Evolutionary conservation across 2,329 filamentous ascomycete species (phyloP).

Genomic region (Macroventuria anomochaeta): DNA sequence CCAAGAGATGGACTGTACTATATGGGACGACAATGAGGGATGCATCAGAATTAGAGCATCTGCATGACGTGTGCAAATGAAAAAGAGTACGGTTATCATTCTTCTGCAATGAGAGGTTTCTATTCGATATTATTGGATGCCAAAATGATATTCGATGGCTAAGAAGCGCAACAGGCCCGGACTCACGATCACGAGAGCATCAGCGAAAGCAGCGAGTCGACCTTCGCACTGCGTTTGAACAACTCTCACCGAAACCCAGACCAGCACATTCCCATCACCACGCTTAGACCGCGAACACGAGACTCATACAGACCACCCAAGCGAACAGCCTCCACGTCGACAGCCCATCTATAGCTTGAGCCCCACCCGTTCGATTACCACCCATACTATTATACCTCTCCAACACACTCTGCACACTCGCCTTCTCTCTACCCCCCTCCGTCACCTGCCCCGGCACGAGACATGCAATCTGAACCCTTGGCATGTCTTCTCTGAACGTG

Average conservation of each 20-base stretch:
- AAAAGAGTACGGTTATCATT: too few species aligned
- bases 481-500: background rate
- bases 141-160: background rate
- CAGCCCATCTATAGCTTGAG: background rate
- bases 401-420: constrained; percentile 1
- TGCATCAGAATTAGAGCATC: background rate
- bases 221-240: background rate
- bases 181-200: background rate
- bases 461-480: constrained; percentile 5
- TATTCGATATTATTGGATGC: too few species aligned
- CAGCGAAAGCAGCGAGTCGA: background rate
- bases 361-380: constrained; percentile 1
- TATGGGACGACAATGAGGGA: background rate
- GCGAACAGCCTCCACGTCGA: background rate
- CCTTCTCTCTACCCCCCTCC: background rate
- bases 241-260: background rate
- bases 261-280: background rate
- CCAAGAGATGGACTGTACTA: constrained; percentile 1
- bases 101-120: too few species aligned
- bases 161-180: background rate
- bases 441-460: background rate
- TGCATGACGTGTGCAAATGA: background rate
- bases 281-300: background rate
- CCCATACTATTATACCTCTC: background rate
- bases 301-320: background rate